Conservation (phyloP, 768 basidiomycete species). For the Mycena galopus region DNA sequence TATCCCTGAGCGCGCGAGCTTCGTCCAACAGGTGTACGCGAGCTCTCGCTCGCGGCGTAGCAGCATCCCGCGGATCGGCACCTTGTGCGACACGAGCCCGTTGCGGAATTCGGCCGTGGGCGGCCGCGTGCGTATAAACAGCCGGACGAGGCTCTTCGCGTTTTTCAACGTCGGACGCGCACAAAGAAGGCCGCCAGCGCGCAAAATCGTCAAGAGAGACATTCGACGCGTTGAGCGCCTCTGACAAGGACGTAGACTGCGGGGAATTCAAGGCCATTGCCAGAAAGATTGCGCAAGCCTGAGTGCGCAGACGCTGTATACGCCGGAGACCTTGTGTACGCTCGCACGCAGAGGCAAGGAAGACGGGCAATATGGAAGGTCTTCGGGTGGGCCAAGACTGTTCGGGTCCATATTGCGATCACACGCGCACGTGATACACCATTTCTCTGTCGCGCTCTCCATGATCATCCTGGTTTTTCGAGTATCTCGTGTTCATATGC, state of each 20-base stretch:
- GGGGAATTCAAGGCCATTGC: constrained; percentile 50
- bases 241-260: constrained; percentile 41
- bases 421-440: too few species aligned
- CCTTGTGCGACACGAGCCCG: constrained; percentile 58
- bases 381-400: too few species aligned
- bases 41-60: constrained; percentile 52
- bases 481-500: too few species aligned
- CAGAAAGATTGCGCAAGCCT: constrained; percentile 50
- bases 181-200: constrained; percentile 54
- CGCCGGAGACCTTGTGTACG: constrained; percentile 23
- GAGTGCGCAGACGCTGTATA: constrained; percentile 32
- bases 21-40: constrained; percentile 61
- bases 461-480: too few species aligned
- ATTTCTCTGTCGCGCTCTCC: too few species aligned
- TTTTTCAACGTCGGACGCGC: constrained; percentile 50
- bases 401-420: too few species aligned
- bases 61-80: constrained; percentile 67
- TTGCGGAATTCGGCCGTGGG: too few species aligned
- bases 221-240: constrained; percentile 46
- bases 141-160: constrained; percentile 48
- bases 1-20: constrained; percentile 50
- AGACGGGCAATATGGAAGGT: too few species aligned
- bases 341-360: too few species aligned
- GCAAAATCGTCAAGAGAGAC: constrained; percentile 54
- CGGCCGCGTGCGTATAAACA: constrained; percentile 54